phyloP scores from a whole-genome alignment of 495 filamentous ascomycete species.

The Daldinia grandis region DNA sequence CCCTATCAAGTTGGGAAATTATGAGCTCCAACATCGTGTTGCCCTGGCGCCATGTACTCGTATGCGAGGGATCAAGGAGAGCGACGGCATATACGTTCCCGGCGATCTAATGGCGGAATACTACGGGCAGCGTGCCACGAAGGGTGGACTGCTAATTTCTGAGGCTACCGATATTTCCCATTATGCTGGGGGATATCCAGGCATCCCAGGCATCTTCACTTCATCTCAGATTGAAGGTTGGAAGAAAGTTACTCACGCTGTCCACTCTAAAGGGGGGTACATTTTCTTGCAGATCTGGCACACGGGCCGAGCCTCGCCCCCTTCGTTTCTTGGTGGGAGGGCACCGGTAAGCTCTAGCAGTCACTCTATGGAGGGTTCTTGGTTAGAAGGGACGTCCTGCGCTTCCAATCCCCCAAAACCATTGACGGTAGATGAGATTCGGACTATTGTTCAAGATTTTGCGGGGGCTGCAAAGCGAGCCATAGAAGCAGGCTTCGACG shows the following conservation, averaged over 20 bases:
- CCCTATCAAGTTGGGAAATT: conserved; percentile 44
- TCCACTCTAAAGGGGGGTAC: conserved; percentile 67
- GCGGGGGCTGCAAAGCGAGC: conserved; percentile 67
- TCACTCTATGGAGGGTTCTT: conserved; percentile 32
- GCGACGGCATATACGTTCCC: conserved; percentile 51
- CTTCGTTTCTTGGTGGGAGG: conserved; percentile 49
- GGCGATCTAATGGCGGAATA: conserved; percentile 60
- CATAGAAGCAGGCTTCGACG: conserved; percentile 73
- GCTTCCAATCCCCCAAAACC: conserved; percentile 57
- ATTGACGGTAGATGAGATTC: conserved; percentile 65
- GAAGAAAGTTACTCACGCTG: conserved; percentile 67
- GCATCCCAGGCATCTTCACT: conserved; percentile 68
- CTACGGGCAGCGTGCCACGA: conserved; percentile 63
- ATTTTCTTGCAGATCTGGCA: conserved; percentile 74
- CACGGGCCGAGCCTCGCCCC: conserved; percentile 63
- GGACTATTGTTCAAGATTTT: conserved; percentile 59
- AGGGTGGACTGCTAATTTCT: conserved; percentile 66
- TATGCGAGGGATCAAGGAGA: conserved; percentile 49
- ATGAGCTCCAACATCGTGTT: conserved; percentile 43
- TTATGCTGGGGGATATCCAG: conserved; percentile 57
- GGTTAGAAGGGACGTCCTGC: conserved; percentile 45
- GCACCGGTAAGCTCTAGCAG: conserved; percentile 48
- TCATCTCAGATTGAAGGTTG: conserved; percentile 66
- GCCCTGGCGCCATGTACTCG: conserved; percentile 49
- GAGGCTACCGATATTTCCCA: conserved; percentile 70